Base-by-base conservation (phyloP, 1,284 basidiomycete species). In the Prillingera fragicola region DNA sequence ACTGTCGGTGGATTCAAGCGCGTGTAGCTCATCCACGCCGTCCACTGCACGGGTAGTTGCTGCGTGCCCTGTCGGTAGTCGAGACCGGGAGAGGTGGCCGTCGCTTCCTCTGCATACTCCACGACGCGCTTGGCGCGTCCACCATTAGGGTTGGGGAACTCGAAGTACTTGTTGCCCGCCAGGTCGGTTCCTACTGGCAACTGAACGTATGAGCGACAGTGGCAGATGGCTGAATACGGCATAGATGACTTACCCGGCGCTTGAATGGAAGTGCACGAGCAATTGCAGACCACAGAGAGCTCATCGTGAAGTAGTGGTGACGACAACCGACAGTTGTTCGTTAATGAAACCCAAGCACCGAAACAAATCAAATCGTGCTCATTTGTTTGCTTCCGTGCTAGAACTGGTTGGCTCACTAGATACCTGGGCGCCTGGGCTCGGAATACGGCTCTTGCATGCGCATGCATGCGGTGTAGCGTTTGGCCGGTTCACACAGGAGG, bases 31-130 rank as follows among this genome's bases (percentile, higher is more conserved):
- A 48, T 43, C 59, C 62, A 65, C 31, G 60, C 47, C 21, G 55
- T 54, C 62, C 62, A 65, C 50, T 65, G 62, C 4, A 62, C 62
- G 18, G 62, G 62, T 18, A 65, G 47, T 40, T 60, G 50, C 26
- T 56, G 48, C n/a, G 51, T 52, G 13, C 60, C 60, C 2, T 38
- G 31, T 10, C 57, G 50, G 39, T 62, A 65, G 27, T 62, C 60
- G 14, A 31, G 29, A 4, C 21, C 19, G 22, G 27, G 29, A 18
- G 36, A 29, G 27, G 45, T 34, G 10, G 54, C 43, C 10, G 56
- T 47, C 13, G 41, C 21, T 29, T 55, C 41, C 26, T 56, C 48
- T 15, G 42, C 35, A 37, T 65, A 65, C 39, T 65, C 61, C 26
- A 65, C 59, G 0, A 52, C 45, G 4, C 62, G 56, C 25, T 56